Evolutionary conservation across 768 basidiomycete genomes (phyloP).

Genomic region (Phylloporus scabripes): DNA sequence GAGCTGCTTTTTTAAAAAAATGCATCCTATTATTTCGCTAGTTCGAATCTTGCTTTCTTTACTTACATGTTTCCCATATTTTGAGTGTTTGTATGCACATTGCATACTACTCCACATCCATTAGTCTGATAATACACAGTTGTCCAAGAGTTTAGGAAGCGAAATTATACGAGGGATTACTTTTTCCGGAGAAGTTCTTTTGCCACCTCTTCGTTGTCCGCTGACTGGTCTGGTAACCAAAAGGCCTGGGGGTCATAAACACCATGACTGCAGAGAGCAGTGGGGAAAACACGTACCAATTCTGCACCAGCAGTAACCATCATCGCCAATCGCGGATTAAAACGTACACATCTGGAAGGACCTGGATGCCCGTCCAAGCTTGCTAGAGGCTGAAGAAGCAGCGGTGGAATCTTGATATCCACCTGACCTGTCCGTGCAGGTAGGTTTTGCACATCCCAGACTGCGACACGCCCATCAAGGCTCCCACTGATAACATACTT

Average conservation of each 20-base stretch:
- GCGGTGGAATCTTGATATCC: constrained; percentile 50
- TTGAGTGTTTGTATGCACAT: neutral
- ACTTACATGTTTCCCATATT: neutral
- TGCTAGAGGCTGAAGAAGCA: constrained; percentile 44
- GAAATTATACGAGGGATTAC: constrained; percentile 3
- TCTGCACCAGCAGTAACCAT: constrained; percentile 80
- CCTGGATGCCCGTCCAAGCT: constrained; percentile 77
- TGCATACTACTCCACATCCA: neutral
- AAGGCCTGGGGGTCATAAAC: constrained; percentile 43
- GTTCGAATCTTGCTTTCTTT: constrained; percentile 4
- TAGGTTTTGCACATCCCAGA: constrained; percentile 82
- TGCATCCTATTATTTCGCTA: constrained; percentile 2
- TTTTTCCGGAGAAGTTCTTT: constrained; percentile 62
- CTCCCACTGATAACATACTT: constrained; percentile 84
- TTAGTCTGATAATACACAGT: neutral
- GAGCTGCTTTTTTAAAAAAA: neutral
- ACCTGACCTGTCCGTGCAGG: constrained; percentile 46
- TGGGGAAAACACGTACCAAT: constrained; percentile 48
- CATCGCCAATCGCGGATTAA: constrained; percentile 89
- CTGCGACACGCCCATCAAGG: constrained; percentile 73
- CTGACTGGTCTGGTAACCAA: constrained; percentile 64
- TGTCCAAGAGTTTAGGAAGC: neutral
- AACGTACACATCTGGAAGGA: constrained; percentile 78
- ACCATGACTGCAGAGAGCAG: neutral
- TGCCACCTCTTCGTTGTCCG: constrained; percentile 65